Evolutionary conservation across 768 basidiomycete genomes (phyloP).

Genomic region (Agaricus blazei): DNA sequence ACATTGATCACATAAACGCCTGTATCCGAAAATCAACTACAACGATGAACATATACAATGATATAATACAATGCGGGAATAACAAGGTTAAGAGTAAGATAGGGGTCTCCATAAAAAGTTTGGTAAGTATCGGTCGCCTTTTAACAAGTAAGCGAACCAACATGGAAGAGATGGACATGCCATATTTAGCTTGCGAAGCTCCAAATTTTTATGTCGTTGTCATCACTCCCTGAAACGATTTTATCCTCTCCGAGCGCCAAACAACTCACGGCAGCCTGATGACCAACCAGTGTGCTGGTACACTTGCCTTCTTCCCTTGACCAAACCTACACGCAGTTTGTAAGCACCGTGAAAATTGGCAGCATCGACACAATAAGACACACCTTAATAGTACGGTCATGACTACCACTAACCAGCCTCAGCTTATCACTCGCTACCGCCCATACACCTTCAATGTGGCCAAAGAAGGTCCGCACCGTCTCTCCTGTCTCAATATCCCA

Average conservation of each 20-base stretch:
- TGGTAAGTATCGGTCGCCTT: background rate
- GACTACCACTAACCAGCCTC: constrained; percentile 87
- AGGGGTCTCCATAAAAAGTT: background rate
- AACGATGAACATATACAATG: too few relatives aligned
- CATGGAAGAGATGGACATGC: constrained; percentile 3
- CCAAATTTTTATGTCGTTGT: constrained; percentile 86
- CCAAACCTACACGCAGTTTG: constrained; percentile 70
- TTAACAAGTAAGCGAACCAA: constrained; percentile 16
- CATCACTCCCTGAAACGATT: constrained; percentile 95
- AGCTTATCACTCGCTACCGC: constrained; percentile 89
- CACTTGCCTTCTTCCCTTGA: constrained; percentile 85
- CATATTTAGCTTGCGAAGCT: constrained; percentile 44
- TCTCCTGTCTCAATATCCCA: constrained; percentile 93
- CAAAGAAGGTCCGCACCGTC: constrained; percentile 80
- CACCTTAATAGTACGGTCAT: constrained; percentile 97
- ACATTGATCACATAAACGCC: too few relatives aligned
- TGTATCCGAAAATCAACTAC: too few relatives aligned
- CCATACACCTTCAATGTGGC: constrained; percentile 99
- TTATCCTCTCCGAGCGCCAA: constrained; percentile 90
- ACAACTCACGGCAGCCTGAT: constrained; percentile 91
- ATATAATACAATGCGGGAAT: background rate
- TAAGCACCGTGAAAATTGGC: constrained; percentile 4
- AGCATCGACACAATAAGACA: constrained; percentile 18
- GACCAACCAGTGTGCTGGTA: constrained; percentile 86
- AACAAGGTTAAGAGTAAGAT: background rate